phyloP scores from a whole-genome alignment of 2,329 filamentous ascomycete genomes.

The Ceratocystis ficicola region DNA sequence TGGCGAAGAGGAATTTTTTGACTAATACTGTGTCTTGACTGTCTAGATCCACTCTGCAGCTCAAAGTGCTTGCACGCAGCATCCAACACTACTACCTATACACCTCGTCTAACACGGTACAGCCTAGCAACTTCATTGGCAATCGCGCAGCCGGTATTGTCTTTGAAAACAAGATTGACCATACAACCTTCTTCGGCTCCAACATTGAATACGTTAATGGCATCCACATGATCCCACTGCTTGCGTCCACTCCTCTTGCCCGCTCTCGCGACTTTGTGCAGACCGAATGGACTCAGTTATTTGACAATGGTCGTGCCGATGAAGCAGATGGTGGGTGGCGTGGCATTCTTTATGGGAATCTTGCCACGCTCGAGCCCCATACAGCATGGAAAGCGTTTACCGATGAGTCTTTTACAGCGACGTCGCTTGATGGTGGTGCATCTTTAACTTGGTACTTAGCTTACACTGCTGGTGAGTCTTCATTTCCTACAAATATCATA shows the following conservation, averaged over 20 bases:
- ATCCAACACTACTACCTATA: slow-evolving; percentile 77
- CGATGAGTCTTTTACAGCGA: slow-evolving; percentile 49
- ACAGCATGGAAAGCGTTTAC: slow-evolving; percentile 66
- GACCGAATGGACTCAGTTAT: slow-evolving; percentile 74
- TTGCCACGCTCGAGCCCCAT: slow-evolving; percentile 61
- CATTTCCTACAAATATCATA: not conserved
- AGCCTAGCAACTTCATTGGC: slow-evolving; percentile 63
- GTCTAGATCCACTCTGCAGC: slow-evolving; percentile 61
- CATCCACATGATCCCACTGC: slow-evolving; percentile 72
- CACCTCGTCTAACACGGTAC: slow-evolving; percentile 50
- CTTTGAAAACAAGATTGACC: slow-evolving; percentile 93
- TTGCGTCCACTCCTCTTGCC: slow-evolving; percentile 55
- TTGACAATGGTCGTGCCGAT: slow-evolving; percentile 54
- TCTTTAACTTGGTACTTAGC: slow-evolving; percentile 76
- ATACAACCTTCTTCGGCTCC: slow-evolving; percentile 76
- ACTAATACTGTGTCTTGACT: slow-evolving; percentile 1
- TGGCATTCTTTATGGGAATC: slow-evolving; percentile 71
- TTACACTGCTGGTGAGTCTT: slow-evolving; percentile 55
- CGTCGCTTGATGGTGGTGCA: slow-evolving; percentile 70
- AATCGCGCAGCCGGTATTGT: slow-evolving; percentile 65
- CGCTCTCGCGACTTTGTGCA: slow-evolving; percentile 57
- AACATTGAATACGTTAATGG: slow-evolving; percentile 61
- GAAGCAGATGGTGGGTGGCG: slow-evolving; percentile 66
- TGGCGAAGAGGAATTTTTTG: not conserved
- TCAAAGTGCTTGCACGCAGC: slow-evolving; percentile 62